Evolutionary conservation across 1,139 yeast genomes (phyloP), one percentile per base, ranked within the genome.

Genomic region (Geotrichum histeridarum): DNA sequence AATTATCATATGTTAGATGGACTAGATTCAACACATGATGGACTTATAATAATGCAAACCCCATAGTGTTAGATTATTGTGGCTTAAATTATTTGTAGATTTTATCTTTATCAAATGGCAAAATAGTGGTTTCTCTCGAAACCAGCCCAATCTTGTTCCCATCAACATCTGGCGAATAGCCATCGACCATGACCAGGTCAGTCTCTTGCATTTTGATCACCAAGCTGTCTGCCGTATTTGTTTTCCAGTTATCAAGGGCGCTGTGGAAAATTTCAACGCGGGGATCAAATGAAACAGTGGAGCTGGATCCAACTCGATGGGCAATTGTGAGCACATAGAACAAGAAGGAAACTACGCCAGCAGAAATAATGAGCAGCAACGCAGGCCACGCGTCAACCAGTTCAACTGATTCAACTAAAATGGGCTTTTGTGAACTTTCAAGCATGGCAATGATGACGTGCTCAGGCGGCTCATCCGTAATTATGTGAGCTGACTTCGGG

Each of bases 181-280:
- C 49, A 37, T 46, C 22, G n/a, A 46, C 42, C 49, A 46, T 46
- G 15, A 46, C 18, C 33, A 46, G 33, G 37, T 46, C 49, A 8
- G 49, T 36, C n/a, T 46, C 49, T 18, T 46, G 49, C 18, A 46
- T 36, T 27, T 46, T 46, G 30, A 36, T 35, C n/a, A 46, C n/a
- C 7, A 46, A 32, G 6, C 35, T 22, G 35, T 46, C 49, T 14
- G 37, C 17, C 2, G 42, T 36, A 14, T 42, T 9, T 17, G 5
- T 4, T 5, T 14, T 5, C 22, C 5, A 2, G 17, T 37, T 38
- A 11, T 31, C n/a, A n/a, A 35, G 5, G 15, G 38, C 38, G 7
- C 15, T 12, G n/a, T 35, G 38, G n/a, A 35, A 11, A n/a, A 35
- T 6, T 11, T 35, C 38, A 6, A 35, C 6, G 14, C 11, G 11